Evolutionary conservation across 2,329 filamentous ascomycete species (phyloP).

Genomic region (Paecilomyces niveus): DNA sequence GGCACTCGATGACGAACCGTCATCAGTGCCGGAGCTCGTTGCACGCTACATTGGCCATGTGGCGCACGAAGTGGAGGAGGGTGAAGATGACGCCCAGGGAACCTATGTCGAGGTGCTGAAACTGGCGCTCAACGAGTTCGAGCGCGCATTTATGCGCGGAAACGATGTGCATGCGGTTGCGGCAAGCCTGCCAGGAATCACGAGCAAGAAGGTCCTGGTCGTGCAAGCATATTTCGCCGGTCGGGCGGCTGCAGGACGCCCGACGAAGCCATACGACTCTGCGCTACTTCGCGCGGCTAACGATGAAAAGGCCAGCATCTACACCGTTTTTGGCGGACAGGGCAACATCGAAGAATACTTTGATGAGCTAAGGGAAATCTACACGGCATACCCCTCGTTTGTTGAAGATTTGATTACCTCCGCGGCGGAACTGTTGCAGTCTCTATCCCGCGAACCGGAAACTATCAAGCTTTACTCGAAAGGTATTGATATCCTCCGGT

Average conservation of each 20-base stretch:
- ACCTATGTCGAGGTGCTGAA: constrained; percentile 91
- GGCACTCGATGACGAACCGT: constrained; percentile 97
- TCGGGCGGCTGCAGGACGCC: constrained; percentile 72
- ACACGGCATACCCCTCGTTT: constrained; percentile 84
- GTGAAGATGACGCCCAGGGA: constrained; percentile 80
- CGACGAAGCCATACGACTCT: constrained; percentile 88
- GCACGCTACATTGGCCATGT: constrained; percentile 89
- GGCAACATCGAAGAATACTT: constrained; percentile 99
- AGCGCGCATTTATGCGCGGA: constrained; percentile 85
- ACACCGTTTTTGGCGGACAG: constrained; percentile 93
- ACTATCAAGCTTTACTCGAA: constrained; percentile 96
- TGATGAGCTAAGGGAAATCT: constrained; percentile 87
- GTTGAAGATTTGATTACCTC: constrained; percentile 75
- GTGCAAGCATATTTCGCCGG: constrained; percentile 89
- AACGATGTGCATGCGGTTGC: constrained; percentile 94
- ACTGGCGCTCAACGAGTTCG: constrained; percentile 89
- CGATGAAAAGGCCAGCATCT: constrained; percentile 76
- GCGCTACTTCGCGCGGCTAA: constrained; percentile 83
- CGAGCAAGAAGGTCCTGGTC: constrained; percentile 83
- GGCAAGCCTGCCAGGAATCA: constrained; percentile 78
- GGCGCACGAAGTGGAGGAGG: constrained; percentile 81
- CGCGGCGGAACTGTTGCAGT: constrained; percentile 81
- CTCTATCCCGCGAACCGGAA: constrained; percentile 70
- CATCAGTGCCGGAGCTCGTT: constrained; percentile 84
- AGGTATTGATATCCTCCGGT: constrained; percentile 89